A percentile compares a stretch with the other conserved stretches of the same genome.
These are phyloP conservation scores for Colletotrichum noveboracense DNA, from an alignment of 2,329 filamentous ascomycete genomes.

Conservation along the genomic window DNA sequence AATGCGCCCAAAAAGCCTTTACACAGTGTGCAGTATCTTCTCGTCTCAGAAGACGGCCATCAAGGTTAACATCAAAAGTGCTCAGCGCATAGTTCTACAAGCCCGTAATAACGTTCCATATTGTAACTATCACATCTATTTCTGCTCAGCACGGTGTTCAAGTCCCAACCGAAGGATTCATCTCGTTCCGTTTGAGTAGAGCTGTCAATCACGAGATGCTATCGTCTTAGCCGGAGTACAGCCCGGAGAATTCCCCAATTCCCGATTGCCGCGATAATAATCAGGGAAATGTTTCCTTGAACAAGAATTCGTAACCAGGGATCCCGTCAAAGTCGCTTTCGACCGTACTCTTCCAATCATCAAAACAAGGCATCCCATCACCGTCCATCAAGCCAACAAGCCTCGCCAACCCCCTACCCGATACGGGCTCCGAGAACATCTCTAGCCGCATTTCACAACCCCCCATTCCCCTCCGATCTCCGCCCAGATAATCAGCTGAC, in stretches of 20 bases:
- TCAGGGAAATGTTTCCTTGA: neutral
- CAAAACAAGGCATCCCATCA: neutral
- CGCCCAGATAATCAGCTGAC: neutral
- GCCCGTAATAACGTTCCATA: neutral
- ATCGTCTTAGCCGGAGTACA: neutral
- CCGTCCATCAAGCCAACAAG: neutral
- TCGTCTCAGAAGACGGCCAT: neutral
- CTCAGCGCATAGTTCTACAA: neutral
- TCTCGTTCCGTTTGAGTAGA: neutral
- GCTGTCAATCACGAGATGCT: neutral
- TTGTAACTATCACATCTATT: neutral
- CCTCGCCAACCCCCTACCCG: neutral
- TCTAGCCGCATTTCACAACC: neutral
- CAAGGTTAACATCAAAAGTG: neutral
- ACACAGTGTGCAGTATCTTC: neutral
- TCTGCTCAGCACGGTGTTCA: rapidly evolving
- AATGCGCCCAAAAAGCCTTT: rapidly evolving
- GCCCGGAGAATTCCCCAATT: neutral
- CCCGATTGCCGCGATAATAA: neutral
- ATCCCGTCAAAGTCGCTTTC: neutral
- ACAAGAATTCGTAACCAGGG: neutral
- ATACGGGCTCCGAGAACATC: neutral
- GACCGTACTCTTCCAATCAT: neutral
- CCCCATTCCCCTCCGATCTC: neutral
- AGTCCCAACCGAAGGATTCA: neutral